Base-by-base conservation (phyloP, 2,329 filamentous ascomycete genomes). In the Colletotrichum caudatum region DNA sequence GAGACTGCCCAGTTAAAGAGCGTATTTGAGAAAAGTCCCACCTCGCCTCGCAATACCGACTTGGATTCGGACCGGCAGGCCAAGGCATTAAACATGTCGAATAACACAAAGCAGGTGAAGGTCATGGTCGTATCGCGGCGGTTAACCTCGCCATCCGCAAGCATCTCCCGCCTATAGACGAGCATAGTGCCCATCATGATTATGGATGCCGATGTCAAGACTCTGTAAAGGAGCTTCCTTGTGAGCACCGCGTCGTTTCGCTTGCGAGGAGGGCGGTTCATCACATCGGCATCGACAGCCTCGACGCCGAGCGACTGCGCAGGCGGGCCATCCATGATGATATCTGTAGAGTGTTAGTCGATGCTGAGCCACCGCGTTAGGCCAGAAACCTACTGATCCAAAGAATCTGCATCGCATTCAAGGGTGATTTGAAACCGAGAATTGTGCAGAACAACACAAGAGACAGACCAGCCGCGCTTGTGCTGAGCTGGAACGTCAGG, bases 41-140 rank as follows among this genome's bases (percentile, higher is more conserved):
- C 87, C 79, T 99, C 95, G 51, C 96, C 95, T 35, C 92, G 88
- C 4, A 99, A 88, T 6, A 99, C 87, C 14, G 93, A 97, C 81
- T 98, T 98, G 74, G 89, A 91, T 79, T 97, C 95, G 9, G 93
- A 97, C 59, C 96, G 93, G 82, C 96, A 99, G 20, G 94, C 92
- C 29, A 99, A 86, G 1, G 96, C 96, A 81, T 99, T 98, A 86
- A 98, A 98, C 96, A 99, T 99, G 85, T 99, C 96, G 82, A 98
- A 99, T 65, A 99, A 89, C 57, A 99, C 96, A 79, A 99, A 99
- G 82, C 95, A 97, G 7, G 96, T 99, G 80, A 99, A 99, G 0
- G 96, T 98, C 93, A 99, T 98, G 74, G 96, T 99, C 1, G 96
- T 99, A 82, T 99, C 96, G 76, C 97, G 94, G 61, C 94, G 93